Evolutionary conservation across 139 green algal genomes (phyloP).

Genomic region (Chlorella vulgaris): DNA sequence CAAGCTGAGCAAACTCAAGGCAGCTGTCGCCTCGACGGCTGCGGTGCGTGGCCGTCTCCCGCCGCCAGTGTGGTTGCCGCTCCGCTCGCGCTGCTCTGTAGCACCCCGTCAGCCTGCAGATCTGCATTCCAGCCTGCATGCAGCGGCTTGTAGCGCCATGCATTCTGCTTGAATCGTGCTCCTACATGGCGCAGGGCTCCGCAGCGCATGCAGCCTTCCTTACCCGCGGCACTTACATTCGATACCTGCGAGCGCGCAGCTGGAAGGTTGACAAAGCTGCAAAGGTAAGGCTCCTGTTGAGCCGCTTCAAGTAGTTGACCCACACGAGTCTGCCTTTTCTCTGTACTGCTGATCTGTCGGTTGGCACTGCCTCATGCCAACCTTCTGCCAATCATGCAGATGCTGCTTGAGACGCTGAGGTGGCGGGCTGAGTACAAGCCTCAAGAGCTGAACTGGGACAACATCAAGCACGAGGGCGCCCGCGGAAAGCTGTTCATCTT

Average conservation of each 20-base stretch:
- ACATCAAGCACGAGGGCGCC: slow-evolving; percentile 58
- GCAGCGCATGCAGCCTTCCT: slow-evolving; percentile 44
- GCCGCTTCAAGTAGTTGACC: no score
- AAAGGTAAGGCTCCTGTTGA: slow-evolving; percentile 64
- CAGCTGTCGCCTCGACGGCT: no score
- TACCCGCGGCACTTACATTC: slow-evolving; percentile 71
- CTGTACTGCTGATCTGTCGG: not conserved
- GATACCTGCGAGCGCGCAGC: slow-evolving; percentile 74
- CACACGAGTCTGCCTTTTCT: no score
- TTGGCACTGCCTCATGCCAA: not conserved
- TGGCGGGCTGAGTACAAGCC: slow-evolving; percentile 71
- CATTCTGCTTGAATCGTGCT: not conserved
- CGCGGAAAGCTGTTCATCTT: slow-evolving; percentile 78
- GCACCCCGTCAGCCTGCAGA: no score
- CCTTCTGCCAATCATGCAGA: not conserved
- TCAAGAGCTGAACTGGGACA: slow-evolving; percentile 66
- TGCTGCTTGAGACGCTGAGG: slow-evolving; percentile 38
- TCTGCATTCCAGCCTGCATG: no score
- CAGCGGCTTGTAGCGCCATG: no score
- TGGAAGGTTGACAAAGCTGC: slow-evolving; percentile 72
- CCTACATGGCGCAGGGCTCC: slow-evolving; percentile 31
- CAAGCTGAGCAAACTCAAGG: no score
- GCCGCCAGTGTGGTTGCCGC: no score
- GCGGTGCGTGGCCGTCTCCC: no score
- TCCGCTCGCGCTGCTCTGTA: no score